A percentile compares a stretch with the other conserved stretches of the same genome.
Evolutionary conservation across 1,284 basidiomycete species (phyloP).

Genomic region (Ustilago shanxiensis): DNA sequence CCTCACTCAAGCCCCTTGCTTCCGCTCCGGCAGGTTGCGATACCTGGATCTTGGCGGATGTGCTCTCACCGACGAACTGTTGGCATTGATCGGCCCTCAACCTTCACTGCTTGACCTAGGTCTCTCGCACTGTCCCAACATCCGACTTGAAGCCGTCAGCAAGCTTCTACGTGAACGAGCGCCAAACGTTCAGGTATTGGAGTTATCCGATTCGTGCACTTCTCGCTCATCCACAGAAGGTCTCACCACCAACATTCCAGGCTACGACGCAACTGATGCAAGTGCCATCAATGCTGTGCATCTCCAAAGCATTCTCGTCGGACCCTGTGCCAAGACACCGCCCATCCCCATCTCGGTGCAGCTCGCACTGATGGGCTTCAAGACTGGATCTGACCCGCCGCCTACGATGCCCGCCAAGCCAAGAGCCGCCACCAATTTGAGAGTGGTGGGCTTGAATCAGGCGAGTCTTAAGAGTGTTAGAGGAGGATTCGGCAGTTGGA

Average conservation of each 20-base stretch:
- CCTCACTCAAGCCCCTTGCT: conserved; percentile 82
- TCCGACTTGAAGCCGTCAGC: conserved; percentile 79
- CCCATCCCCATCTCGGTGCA: conserved; percentile 63
- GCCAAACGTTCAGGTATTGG: conserved; percentile 85
- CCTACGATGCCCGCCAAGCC: conserved; percentile 32
- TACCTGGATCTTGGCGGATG: conserved; percentile 92
- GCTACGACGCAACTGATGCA: conserved; percentile 73
- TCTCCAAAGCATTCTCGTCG: conserved; percentile 73
- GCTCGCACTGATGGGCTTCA: conserved; percentile 63
- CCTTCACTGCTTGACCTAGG: conserved; percentile 77
- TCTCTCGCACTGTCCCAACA: conserved; percentile 82
- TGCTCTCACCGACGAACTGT: conserved; percentile 75
- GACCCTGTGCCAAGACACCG: conserved; percentile 62
- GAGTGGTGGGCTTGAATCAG: conserved; percentile 88
- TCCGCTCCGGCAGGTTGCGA: conserved; percentile 80
- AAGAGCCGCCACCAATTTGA: conserved; percentile 77
- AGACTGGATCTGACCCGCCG: conserved; percentile 67
- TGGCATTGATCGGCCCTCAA: conserved; percentile 76
- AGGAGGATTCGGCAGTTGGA: conserved; percentile 84
- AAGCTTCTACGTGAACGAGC: conserved; percentile 80
- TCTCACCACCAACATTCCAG: conserved; percentile 42
- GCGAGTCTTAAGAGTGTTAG: conserved; percentile 80
- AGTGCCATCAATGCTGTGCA: conserved; percentile 75
- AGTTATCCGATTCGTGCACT: conserved; percentile 78
- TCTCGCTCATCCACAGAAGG: conserved; percentile 38